Evolutionary conservation across 2,329 filamentous ascomycete species (phyloP).

Genomic region (Aspergillus sp.): DNA sequence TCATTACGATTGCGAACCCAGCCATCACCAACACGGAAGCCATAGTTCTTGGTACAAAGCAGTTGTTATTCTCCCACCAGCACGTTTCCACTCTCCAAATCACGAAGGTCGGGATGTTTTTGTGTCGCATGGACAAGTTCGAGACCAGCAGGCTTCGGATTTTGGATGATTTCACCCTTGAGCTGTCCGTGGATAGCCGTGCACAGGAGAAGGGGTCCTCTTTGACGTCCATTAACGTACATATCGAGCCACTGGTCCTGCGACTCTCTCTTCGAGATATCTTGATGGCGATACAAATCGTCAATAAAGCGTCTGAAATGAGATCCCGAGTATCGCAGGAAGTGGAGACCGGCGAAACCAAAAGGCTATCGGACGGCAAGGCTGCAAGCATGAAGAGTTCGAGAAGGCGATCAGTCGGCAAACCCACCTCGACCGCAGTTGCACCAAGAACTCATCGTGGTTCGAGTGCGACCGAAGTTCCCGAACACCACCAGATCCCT

Average conservation of each 20-base stretch:
- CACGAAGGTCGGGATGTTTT: slow-evolving; percentile 93
- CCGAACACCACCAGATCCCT: slow-evolving; percentile 35
- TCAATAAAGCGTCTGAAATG: slow-evolving; percentile 85
- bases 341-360: slow-evolving; percentile 52
- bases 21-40: slow-evolving; percentile 87
- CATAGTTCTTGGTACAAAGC: slow-evolving; percentile 90
- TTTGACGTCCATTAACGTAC: slow-evolving; percentile 75
- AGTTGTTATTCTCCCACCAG: slow-evolving; percentile 88
- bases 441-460: slow-evolving; percentile 44
- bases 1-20: slow-evolving; percentile 95
- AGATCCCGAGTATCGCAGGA: slow-evolving; percentile 54
- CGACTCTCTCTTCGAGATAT: slow-evolving; percentile 92
- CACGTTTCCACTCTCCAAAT: slow-evolving; percentile 92
- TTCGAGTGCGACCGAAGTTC: slow-evolving; percentile 39
- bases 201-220: slow-evolving; percentile 58
- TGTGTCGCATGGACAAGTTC: slow-evolving; percentile 97
- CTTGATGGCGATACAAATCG: slow-evolving; percentile 85
- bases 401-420: slow-evolving; percentile 50
- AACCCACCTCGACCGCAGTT: slow-evolving; percentile 42
- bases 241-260: slow-evolving; percentile 87
- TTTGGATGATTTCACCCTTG: slow-evolving; percentile 92
- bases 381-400: slow-evolving; percentile 33
- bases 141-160: slow-evolving; percentile 87
- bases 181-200: slow-evolving; percentile 78
- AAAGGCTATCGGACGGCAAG: slow-evolving; percentile 47